Conservation (phyloP, 768 basidiomycete species). For the Megacollybia marginata region DNA sequence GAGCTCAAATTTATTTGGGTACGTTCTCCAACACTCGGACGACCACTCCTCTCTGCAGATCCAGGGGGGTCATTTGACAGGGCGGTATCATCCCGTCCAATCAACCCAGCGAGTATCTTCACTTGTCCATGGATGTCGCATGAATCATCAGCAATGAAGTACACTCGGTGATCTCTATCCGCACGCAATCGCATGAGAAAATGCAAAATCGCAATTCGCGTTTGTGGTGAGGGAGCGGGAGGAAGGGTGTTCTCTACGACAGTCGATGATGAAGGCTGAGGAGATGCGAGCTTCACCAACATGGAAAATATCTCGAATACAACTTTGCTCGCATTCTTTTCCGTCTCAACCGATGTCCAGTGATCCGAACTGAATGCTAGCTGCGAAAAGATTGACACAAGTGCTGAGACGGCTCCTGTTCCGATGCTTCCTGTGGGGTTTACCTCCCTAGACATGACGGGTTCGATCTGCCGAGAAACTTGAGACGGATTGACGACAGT, state of each 20-base stretch:
- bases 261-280: background rate
- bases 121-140: constrained; percentile 55
- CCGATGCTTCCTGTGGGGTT: background rate
- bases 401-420: background rate
- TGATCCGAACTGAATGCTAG: background rate
- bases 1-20: background rate
- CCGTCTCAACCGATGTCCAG: no score
- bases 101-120: constrained; percentile 50
- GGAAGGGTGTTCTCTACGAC: background rate
- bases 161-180: constrained; percentile 84
- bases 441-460: no score
- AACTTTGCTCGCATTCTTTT: no score
- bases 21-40: background rate
- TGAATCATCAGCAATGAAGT: constrained; percentile 41
- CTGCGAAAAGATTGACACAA: background rate
- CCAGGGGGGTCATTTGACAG: background rate
- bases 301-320: no score
- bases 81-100: constrained; percentile 38
- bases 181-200: constrained; percentile 86
- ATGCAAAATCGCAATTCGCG: constrained; percentile 68
- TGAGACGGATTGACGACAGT: no score
- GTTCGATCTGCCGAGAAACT: no score
- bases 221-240: constrained; percentile 7
- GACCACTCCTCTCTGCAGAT: constrained; percentile 2
- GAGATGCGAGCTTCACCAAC: no score